Conservation (phyloP, 78 protist genomes). For the Planoprotostelium fungivorum region DNA sequence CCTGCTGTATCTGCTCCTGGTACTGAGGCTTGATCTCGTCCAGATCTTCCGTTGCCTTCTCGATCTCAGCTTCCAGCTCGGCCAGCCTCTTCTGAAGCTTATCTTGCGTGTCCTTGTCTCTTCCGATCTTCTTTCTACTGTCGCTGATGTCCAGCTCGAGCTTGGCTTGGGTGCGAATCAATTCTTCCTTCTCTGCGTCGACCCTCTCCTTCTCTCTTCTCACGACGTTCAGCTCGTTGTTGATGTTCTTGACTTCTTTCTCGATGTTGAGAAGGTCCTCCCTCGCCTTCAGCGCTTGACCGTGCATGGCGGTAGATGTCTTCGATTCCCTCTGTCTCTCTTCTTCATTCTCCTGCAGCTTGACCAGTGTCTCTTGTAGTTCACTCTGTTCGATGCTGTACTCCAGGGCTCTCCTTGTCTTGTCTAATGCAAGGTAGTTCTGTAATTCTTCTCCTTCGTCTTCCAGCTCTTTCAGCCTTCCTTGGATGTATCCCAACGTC, state of each 20-base stretch:
- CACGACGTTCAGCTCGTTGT: slow-evolving; percentile 19
- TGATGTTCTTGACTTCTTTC: slow-evolving; percentile 9
- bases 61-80: neutral
- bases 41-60: neutral
- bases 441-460: slow-evolving; percentile 76
- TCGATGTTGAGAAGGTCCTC: slow-evolving; percentile 26
- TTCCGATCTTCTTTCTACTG: neutral
- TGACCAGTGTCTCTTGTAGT: neutral
- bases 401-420: slow-evolving; percentile 62
- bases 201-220: slow-evolving; percentile 6
- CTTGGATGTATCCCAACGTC: slow-evolving; percentile 42
- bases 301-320: neutral
- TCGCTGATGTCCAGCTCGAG: slow-evolving; percentile 18
- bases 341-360: neutral
- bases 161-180: slow-evolving; percentile 19
- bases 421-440: slow-evolving; percentile 45
- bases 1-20: slow-evolving; percentile 1
- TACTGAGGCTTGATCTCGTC: slow-evolving; percentile 9
- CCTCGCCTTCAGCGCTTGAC: neutral
- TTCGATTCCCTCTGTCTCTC: slow-evolving; percentile 8
- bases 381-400: slow-evolving; percentile 56
- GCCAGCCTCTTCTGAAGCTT: neutral
- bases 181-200: slow-evolving; percentile 22
- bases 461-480: slow-evolving; percentile 77
- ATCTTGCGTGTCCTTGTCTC: slow-evolving; percentile 6